Base-by-base conservation (phyloP, 2,329 filamentous ascomycete genomes). In the Chaetomium olivaceum region DNA sequence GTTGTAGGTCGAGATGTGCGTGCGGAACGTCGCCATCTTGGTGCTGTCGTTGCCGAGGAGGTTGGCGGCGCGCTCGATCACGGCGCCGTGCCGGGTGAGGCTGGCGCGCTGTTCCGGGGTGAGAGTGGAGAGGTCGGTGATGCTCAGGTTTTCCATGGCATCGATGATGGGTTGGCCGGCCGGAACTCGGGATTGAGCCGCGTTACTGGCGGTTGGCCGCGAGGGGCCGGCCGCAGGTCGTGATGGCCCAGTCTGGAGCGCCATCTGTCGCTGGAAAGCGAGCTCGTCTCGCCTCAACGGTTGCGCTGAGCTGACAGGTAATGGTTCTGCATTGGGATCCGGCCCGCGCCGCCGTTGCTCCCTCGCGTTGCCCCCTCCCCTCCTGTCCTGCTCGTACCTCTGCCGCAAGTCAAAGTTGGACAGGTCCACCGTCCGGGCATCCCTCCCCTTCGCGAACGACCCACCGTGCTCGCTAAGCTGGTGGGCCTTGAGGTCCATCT, bases 401-500 rank as follows among this genome's bases (percentile, higher is more conserved):
- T 87, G 82, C 46, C 93, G 85, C 68, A 90, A 88, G 71, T 96
- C 91, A 74, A 99, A 98, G 23, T 86, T 85, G 0, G 93, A 91
- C 70, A 99, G 89, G 75, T 98, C 91, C 6, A 99, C 93, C 27
- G 90, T 80, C 59, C 93, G 86, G 4, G 92, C 91, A 76, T 97
- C 94, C 73, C 92, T 85, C 63, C 93, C 91, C 73, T 96, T 97
- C 9, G 92, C 92, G 27, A 96, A 77, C 0, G 89, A 87, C 71
- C 89, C 87, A 0, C 89, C 92, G 75, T 99, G 95, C 62, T 89
- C 86, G 71, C 91, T 89, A 11, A 99, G 79, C 76, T 96, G 92
- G 78, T 99, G 95, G 3, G 91, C 95, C 76, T 98, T 96, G 56
- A 99, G 80, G 73, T 99, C 95, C 82, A 99, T 89, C 74, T 97